These are phyloP conservation scores for Groenewaldozyma tartarivorans DNA, from an alignment of 805 yeast species.

Conservation along the genomic window DNA sequence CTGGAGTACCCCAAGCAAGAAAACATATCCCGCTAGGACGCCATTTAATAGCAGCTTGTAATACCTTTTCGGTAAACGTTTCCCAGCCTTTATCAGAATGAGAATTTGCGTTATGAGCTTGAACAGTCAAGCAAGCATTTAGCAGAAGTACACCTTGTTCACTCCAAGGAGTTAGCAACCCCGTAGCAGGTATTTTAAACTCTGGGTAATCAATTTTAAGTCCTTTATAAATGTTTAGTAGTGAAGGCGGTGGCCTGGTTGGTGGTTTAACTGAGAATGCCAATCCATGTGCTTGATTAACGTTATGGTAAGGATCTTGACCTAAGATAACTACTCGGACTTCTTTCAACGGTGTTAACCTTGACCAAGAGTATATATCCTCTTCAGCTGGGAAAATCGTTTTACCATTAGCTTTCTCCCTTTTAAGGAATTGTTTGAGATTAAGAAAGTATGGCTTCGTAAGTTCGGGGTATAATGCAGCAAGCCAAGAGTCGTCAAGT, in stretches of 20 bases:
- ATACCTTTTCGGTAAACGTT: slow-evolving; percentile 65
- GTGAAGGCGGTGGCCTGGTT: slow-evolving; percentile 78
- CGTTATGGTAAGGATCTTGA: slow-evolving; percentile 94
- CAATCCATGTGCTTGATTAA: slow-evolving; percentile 90
- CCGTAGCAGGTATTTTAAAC: slow-evolving; percentile 54
- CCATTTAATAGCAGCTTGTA: slow-evolving; percentile 38
- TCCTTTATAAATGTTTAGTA: slow-evolving; percentile 78
- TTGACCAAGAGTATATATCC: slow-evolving; percentile 86
- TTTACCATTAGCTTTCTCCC: slow-evolving; percentile 36
- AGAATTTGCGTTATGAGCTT: slow-evolving; percentile 88
- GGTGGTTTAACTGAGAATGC: slow-evolving; percentile 89
- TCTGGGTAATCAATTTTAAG: slow-evolving; percentile 58
- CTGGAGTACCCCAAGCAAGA: slow-evolving; percentile 77
- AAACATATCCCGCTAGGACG: slow-evolving; percentile 51
- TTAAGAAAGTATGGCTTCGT: slow-evolving; percentile 76
- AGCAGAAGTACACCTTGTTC: slow-evolving; percentile 75
- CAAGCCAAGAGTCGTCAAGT: slow-evolving; percentile 73
- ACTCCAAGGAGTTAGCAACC: slow-evolving; percentile 78
- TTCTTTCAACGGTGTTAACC: slow-evolving; percentile 63
- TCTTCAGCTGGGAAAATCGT: slow-evolving; percentile 69
- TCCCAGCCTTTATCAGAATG: slow-evolving; percentile 94
- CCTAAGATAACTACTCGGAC: slow-evolving; percentile 80
- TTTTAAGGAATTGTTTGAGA: slow-evolving; percentile 52
- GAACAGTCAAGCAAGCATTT: slow-evolving; percentile 83
- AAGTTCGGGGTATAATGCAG: slow-evolving; percentile 55